phyloP scores from a whole-genome alignment of 768 basidiomycete genomes.

The Suillus occidentalis region DNA sequence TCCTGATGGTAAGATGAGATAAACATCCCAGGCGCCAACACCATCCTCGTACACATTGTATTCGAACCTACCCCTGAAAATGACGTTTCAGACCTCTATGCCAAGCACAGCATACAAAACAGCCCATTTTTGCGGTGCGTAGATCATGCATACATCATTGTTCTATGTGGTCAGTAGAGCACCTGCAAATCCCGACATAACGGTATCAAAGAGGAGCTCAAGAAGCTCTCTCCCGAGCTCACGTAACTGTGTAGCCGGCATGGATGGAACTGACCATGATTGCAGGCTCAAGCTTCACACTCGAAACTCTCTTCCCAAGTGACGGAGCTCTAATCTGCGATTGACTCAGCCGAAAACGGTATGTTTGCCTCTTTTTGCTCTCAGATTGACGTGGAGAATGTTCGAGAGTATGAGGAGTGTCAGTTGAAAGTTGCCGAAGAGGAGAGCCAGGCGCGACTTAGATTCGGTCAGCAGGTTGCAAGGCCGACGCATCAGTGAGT shows the following conservation, averaged over 20 bases:
- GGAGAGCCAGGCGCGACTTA: slow-evolving; percentile 79
- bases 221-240: slow-evolving; percentile 63
- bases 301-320: slow-evolving; percentile 42
- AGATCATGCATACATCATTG: background rate
- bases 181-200: slow-evolving; percentile 73
- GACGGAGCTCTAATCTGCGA: too few species aligned
- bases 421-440: slow-evolving; percentile 87
- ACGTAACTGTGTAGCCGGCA: background rate
- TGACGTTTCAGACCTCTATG: background rate
- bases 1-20: slow-evolving; percentile 58
- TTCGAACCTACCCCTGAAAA: background rate
- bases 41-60: background rate
- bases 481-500: too few species aligned
- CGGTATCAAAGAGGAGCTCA: slow-evolving; percentile 76
- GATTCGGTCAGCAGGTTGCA: slow-evolving; percentile 84
- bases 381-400: slow-evolving; percentile 74
- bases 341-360: too few species aligned
- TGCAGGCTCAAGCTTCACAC: slow-evolving; percentile 56
- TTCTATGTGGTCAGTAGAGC: slow-evolving; percentile 43
- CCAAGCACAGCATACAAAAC: background rate
- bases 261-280: background rate
- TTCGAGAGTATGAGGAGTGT: slow-evolving; percentile 92
- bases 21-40: background rate
- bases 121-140: background rate
- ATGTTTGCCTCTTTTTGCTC: slow-evolving; percentile 50